Evolutionary conservation across 768 basidiomycete species (phyloP), one percentile per base, ranked within the genome.

Genomic region (Suillus discolor): DNA sequence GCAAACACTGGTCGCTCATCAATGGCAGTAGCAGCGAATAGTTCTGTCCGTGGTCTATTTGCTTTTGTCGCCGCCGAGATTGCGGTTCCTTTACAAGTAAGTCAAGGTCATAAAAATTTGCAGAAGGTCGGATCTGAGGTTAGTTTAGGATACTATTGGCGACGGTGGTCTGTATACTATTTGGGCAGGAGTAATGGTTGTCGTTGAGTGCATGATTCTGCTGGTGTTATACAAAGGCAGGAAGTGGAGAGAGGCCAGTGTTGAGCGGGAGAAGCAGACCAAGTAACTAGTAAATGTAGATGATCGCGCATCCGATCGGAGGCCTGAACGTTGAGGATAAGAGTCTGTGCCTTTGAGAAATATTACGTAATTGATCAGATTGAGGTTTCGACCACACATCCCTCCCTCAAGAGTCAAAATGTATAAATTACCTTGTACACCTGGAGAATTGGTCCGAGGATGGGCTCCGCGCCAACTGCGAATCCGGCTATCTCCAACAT

Each of bases 1-100:
- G 87, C 93, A 8, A 96, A 96, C 72, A 79, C 81, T 7, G 95
- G 95, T 7, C 85, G 91, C 9, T 93, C 92, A 1, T 90, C 92
- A 1, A 86, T 86, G 2, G 92, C 91, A 0, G 85, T 87, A 12
- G 93, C 94, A 0, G 77, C 82, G 47, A 96, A 96, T 73, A 91
- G 90, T 62, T 84, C 83, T 39, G 91, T 89, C 72, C 84, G 94
- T 53, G 93, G 94, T 0, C 49, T 83, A 2, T 76, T 83, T 20
- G 93, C 89, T 11, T 91, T 91, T 73, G 72, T 91, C 13, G 87
- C 87, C 1, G 86, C 86, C 0, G 92, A 96, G 73, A 81, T 91
- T 20, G 89, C 91, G 0, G 86, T 92, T 1, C 93, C 93, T 0
- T 80, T 95, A 5, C 89, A 90, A 82, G 66, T 64, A 47, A 61